Evolutionary conservation across 2,329 filamentous ascomycete genomes (phyloP), one percentile per base, ranked within the genome.

Genomic region (Sporothrix humicola): DNA sequence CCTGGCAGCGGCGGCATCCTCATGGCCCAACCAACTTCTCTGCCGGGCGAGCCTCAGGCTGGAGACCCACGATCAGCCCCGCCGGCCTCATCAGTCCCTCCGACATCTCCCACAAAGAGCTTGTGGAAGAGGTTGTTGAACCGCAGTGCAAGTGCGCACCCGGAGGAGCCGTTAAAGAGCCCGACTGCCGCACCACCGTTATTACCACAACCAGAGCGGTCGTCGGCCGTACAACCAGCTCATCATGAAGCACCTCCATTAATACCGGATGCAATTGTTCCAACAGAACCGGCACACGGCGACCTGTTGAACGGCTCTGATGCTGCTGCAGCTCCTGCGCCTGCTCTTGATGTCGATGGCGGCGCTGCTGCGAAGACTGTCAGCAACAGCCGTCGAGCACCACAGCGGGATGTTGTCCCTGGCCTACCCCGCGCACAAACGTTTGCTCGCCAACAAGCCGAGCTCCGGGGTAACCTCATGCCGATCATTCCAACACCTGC

Each of bases 381-480:
- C 4, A 61, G 72, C 23, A 70, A 31, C 46, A 81, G 83, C 26
- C 83, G 83, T 72, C 84, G 85, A 74, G 66, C 46, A n/a, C 80
- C 82, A 74, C 84, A 84, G 44, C 82, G 89, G 77, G 90, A 87
- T 78, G 93, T 94, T n/a, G 89, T 95, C 17, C 92, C 94, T 20
- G 91, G 92, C 17, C 83, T 97, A 52, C 93, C 94, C 54, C 89
- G 93, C 68, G 85, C 90, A 4, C 89, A 91, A 78, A 97, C 93
- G 0, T 94, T 97, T 82, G 92, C 91, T 81, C 89, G 94, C 78
- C 93, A 95, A 81, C 88, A 92, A 80, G 95, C 93, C 42, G 95
- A 97, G 82, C 87, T 89, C 76, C 88, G 94, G 77, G 89, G 92
- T 77, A 91, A 90, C 78, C 85, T 97, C 72, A 85, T 91, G 74